phyloP scores from a whole-genome alignment of 1,284 basidiomycete species.

The Ustilago trichophora region DNA sequence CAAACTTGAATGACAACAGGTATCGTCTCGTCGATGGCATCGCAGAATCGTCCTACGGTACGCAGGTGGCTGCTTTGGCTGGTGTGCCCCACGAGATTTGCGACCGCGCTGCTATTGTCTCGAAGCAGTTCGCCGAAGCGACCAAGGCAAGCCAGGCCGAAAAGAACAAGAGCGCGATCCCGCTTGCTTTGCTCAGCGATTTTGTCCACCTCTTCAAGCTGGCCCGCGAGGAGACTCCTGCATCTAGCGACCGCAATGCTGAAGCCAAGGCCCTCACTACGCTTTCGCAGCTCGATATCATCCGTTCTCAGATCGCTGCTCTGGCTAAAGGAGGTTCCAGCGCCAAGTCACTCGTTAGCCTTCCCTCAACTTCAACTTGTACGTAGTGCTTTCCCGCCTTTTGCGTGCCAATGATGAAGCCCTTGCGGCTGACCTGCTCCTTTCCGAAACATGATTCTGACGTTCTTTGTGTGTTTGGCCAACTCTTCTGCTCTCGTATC shows the following conservation, averaged over 20 bases:
- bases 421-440: neutral
- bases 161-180: constrained; percentile 53
- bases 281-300: constrained; percentile 52
- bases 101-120: constrained; percentile 58
- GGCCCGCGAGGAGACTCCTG: constrained; percentile 13
- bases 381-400: constrained; percentile 39
- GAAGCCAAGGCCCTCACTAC: constrained; percentile 28
- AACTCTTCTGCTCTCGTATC: neutral
- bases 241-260: constrained; percentile 22
- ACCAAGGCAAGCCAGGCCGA: constrained; percentile 52
- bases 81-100: constrained; percentile 62
- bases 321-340: constrained; percentile 11
- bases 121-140: constrained; percentile 55
- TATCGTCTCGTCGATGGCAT: constrained; percentile 69
- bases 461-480: constrained; percentile 3
- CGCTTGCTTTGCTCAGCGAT: constrained; percentile 57
- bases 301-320: constrained; percentile 46
- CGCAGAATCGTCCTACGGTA: constrained; percentile 85
- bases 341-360: constrained; percentile 17
- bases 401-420: constrained; percentile 3
- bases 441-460: constrained; percentile 5
- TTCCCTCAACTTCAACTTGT: constrained; percentile 26
- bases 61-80: constrained; percentile 63
- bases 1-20: constrained; percentile 11
- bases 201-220: constrained; percentile 61